phyloP scores from a whole-genome alignment of 441 rosid genomes.

The Erodium moschatum region DNA sequence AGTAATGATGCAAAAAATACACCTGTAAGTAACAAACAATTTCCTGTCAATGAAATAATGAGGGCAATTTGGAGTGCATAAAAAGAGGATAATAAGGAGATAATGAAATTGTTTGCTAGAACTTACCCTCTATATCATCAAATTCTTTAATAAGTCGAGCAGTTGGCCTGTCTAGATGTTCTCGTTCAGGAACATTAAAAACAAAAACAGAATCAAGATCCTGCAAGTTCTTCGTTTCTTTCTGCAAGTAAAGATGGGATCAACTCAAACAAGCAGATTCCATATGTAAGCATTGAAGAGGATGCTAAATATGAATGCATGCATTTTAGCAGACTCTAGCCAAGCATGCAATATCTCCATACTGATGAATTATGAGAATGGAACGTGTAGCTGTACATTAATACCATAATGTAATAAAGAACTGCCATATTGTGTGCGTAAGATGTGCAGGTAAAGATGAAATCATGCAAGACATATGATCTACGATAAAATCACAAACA shows the following conservation, averaged over 20 bases:
- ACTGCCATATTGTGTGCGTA: neutral
- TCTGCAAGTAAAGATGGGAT: slow-evolving; percentile 39
- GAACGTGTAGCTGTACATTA: neutral
- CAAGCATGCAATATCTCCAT: neutral
- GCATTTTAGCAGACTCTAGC: neutral
- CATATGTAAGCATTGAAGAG: slow-evolving; percentile 7
- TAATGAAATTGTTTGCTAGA: neutral
- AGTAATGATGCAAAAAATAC: neutral
- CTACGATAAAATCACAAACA: slow-evolving; percentile 2
- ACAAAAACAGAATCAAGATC: slow-evolving; percentile 68
- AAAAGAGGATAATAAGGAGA: neutral
- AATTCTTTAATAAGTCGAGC: slow-evolving; percentile 82
- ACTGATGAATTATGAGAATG: neutral
- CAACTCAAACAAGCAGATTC: slow-evolving; percentile 11
- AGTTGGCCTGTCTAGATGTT: slow-evolving; percentile 66
- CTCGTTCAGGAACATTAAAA: slow-evolving; percentile 64
- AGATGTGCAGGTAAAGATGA: slow-evolving; percentile 3
- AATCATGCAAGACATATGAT: neutral
- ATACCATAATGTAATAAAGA: neutral
- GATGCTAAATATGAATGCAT: neutral
- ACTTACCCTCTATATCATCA: slow-evolving; percentile 55
- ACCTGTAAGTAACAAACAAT: slow-evolving; percentile 1
- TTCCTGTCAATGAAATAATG: neutral
- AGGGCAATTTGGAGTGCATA: neutral
- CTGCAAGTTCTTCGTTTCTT: slow-evolving; percentile 79